Conservation (phyloP, 2,329 filamentous ascomycete species). For the Phaeosphaeria sp. region DNA sequence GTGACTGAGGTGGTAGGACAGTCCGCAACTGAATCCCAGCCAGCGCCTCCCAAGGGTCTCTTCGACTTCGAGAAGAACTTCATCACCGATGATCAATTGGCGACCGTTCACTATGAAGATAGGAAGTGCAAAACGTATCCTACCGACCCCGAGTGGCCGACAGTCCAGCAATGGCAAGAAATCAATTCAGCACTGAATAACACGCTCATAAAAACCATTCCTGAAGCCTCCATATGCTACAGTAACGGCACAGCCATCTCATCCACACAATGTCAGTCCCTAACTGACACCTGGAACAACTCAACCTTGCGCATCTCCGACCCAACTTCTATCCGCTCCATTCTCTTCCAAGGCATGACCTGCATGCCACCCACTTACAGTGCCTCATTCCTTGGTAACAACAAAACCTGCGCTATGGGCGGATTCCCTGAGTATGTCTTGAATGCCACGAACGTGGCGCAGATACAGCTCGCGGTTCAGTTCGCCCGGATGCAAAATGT, state of each 20-base stretch:
- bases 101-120: not conserved
- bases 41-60: not conserved
- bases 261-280: not conserved
- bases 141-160: not conserved
- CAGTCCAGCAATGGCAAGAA: not conserved
- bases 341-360: constrained; percentile 21
- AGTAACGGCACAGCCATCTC: not conserved
- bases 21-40: not conserved
- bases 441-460: constrained; percentile 10
- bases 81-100: not conserved
- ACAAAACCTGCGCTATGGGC: constrained; percentile 17
- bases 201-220: not conserved
- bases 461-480: constrained; percentile 8
- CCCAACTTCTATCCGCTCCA: constrained; percentile 18
- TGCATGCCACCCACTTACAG: constrained; percentile 12
- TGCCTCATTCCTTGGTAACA: not conserved
- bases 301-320: not conserved
- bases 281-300: not conserved
- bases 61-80: not conserved
- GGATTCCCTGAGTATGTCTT: constrained; percentile 11
- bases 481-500: constrained; percentile 1
- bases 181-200: not conserved
- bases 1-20: not conserved
- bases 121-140: not conserved
- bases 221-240: not conserved